phyloP scores from a whole-genome alignment of 108 stramenopile genomes.

The Aurantiochytrium sp. region DNA sequence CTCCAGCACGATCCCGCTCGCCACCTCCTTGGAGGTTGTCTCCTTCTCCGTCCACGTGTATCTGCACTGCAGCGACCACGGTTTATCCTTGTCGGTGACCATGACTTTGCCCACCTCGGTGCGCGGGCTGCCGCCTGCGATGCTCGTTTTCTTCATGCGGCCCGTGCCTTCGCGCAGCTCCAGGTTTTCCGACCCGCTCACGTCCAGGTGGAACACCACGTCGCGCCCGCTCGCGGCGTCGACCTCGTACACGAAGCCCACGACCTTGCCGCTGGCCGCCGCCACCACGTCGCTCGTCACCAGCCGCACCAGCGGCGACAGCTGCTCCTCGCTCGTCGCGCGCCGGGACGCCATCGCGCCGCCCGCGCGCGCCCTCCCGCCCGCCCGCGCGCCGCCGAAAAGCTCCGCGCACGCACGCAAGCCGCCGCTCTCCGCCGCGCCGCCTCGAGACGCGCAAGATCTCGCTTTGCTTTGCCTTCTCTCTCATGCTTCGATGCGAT shows the following conservation, averaged over 20 bases:
- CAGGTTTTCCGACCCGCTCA: background rate
- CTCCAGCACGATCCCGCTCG: background rate
- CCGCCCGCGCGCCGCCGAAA: no score
- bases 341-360: no score
- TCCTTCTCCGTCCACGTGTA: constrained; percentile 19
- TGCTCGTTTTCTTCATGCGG: background rate
- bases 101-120: background rate
- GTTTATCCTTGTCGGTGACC: background rate
- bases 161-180: background rate
- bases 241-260: background rate
- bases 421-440: no score
- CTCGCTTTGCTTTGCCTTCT: no score
- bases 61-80: background rate
- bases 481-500: no score
- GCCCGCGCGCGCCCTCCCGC: no score
- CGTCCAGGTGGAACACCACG: background rate
- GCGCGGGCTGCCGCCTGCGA: background rate
- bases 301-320: background rate
- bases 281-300: background rate
- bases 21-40: background rate
- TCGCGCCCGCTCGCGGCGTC: background rate
- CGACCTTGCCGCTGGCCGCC: background rate
- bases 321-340: background rate
- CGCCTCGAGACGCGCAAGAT: no score
- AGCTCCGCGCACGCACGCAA: no score